A percentile compares a stretch with the other conserved stretches of the same genome.
Evolutionary conservation across 2,329 filamentous ascomycete genomes (phyloP).

Genomic region (Metarhizium humberi): DNA sequence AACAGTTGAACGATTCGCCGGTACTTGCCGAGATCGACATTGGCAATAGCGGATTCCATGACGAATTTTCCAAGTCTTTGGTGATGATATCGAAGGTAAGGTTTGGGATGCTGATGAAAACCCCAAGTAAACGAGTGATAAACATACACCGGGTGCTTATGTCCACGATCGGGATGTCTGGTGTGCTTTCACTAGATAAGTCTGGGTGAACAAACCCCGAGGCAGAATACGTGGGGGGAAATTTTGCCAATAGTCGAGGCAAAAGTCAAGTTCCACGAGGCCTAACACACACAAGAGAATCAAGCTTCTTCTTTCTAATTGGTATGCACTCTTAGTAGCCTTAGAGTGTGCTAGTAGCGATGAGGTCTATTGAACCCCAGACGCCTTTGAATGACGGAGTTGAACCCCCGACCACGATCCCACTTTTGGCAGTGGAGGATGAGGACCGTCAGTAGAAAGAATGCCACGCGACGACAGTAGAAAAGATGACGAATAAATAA

Average conservation of each 20-base stretch:
- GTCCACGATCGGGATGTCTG: background rate
- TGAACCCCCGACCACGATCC: background rate
- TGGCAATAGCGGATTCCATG: slow-evolving; percentile 34
- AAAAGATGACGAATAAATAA: background rate
- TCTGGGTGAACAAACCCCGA: background rate
- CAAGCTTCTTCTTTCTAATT: background rate
- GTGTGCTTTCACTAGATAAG: background rate
- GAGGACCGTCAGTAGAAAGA: background rate
- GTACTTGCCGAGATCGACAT: slow-evolving; percentile 63
- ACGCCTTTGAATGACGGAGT: background rate
- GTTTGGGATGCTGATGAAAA: background rate
- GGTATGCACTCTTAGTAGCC: background rate
- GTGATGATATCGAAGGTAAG: background rate
- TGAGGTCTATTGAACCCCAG: background rate
- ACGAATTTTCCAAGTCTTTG: background rate
- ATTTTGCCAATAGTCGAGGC: background rate
- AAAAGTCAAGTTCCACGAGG: background rate
- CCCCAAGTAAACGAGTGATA: background rate
- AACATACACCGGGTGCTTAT: background rate
- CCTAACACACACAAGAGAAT: background rate
- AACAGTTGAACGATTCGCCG: slow-evolving; percentile 83
- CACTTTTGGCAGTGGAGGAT: background rate
- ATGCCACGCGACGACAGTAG: background rate
- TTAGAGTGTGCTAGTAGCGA: background rate
- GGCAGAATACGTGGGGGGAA: background rate